Percentiles rank a stretch among this genome's conserved stretches.
phyloP scores from a whole-genome alignment of 1,284 basidiomycete species.

The Cryptococcus sp. region DNA sequence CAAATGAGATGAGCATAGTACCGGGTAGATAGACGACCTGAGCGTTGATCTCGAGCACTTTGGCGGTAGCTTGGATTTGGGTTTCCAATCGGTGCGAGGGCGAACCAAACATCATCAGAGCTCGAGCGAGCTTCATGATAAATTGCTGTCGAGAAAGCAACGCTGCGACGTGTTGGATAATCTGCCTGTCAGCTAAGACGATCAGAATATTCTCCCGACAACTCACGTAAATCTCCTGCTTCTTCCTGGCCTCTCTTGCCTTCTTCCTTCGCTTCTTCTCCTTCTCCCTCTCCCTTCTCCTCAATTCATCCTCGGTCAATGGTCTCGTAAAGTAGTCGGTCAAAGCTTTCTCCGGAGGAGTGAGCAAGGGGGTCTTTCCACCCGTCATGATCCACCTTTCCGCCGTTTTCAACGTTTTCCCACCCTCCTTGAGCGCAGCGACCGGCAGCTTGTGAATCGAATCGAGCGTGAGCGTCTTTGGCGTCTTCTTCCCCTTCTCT shows the following conservation, averaged over 20 bases:
- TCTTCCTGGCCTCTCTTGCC: conserved; percentile 59
- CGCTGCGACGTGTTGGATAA: conserved; percentile 82
- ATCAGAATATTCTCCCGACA: neutral
- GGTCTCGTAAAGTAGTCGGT: conserved; percentile 41
- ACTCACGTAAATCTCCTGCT: conserved; percentile 70
- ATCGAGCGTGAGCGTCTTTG: conserved; percentile 25
- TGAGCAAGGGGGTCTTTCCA: conserved; percentile 29
- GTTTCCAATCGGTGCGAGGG: conserved; percentile 83
- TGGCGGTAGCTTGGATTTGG: conserved; percentile 78
- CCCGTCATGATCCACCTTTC: conserved; percentile 37
- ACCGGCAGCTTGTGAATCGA: conserved; percentile 18
- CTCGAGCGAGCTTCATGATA: conserved; percentile 77
- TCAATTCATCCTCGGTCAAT: conserved; percentile 47
- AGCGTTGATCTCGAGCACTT: conserved; percentile 75
- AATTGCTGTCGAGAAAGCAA: conserved; percentile 84
- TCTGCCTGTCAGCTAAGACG: conserved; percentile 49
- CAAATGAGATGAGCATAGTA: conserved; percentile 73
- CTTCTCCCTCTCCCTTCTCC: conserved; percentile 52
- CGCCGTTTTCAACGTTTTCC: conserved; percentile 28
- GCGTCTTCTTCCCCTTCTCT: conserved; percentile 10
- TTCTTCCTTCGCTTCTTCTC: conserved; percentile 49
- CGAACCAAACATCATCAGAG: conserved; percentile 93
- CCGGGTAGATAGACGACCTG: conserved; percentile 84
- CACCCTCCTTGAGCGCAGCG: conserved; percentile 29
- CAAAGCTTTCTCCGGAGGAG: conserved; percentile 29